phyloP scores from a whole-genome alignment of 2,329 filamentous ascomycete species.

The Zymoseptoria crescenta region DNA sequence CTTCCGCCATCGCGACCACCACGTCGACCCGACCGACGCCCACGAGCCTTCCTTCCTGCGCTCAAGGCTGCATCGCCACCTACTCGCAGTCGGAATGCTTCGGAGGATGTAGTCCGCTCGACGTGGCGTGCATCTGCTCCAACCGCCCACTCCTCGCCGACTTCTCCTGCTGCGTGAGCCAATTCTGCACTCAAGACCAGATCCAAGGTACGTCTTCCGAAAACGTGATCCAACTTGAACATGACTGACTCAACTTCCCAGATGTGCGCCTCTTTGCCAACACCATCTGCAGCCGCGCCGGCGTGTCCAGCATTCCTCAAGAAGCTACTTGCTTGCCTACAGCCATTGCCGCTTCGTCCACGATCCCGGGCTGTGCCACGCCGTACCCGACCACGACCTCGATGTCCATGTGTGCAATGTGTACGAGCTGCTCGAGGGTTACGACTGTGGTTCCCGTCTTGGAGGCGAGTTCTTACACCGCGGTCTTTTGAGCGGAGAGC shows the following conservation, averaged over 20 bases:
- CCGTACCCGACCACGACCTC: neutral
- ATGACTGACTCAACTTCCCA: constrained; percentile 13
- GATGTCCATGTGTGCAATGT: neutral
- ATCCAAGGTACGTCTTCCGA: neutral
- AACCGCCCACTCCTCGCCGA: constrained; percentile 30
- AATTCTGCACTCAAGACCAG: constrained; percentile 21
- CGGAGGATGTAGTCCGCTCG: constrained; percentile 32
- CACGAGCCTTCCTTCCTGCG: constrained; percentile 25
- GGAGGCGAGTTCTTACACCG: neutral
- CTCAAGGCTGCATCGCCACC: constrained; percentile 30
- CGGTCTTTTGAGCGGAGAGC: neutral
- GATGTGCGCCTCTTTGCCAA: constrained; percentile 37
- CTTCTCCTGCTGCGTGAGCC: constrained; percentile 37
- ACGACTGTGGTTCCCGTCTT: neutral
- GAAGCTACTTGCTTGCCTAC: constrained; percentile 31
- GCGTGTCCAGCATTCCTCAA: constrained; percentile 33
- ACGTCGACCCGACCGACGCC: neutral
- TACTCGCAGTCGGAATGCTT: constrained; percentile 16
- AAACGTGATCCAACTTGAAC: neutral
- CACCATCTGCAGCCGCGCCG: constrained; percentile 33
- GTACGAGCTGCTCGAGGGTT: neutral
- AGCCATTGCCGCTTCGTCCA: constrained; percentile 11
- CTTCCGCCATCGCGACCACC: neutral
- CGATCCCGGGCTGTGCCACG: neutral
- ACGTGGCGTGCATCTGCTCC: constrained; percentile 37